Conservation (phyloP, 108 stramenopile species). For the Pseudonitzschia delicatissima region DNA sequence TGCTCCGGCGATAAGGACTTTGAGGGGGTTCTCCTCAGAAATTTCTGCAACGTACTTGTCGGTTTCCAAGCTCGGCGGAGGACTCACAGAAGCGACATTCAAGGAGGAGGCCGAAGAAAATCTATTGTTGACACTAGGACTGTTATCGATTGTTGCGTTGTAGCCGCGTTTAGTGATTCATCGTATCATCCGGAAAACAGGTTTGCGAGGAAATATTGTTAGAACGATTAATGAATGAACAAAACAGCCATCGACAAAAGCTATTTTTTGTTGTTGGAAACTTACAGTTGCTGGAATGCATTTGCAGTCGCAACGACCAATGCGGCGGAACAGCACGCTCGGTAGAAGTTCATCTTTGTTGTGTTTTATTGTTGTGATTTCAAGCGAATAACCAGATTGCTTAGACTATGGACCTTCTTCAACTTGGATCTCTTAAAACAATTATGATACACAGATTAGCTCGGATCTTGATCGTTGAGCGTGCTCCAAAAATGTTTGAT, state of each 20-base stretch:
- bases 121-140: background rate
- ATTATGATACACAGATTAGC: too few relatives aligned
- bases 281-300: conserved; percentile 14
- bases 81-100: conserved; percentile 14
- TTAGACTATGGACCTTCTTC: too few relatives aligned
- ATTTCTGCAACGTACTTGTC: conserved; percentile 23
- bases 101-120: background rate
- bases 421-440: too few relatives aligned
- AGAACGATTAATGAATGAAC: background rate
- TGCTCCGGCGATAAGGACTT: conserved; percentile 59
- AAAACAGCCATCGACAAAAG: background rate
- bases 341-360: background rate
- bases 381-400: too few relatives aligned
- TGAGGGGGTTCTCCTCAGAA: conserved; percentile 42
- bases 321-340: background rate
- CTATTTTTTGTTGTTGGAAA: background rate
- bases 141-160: background rate
- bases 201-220: background rate
- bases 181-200: background rate
- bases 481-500: too few relatives aligned
- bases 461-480: too few relatives aligned
- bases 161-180: background rate
- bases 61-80: background rate
- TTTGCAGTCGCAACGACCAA: background rate
- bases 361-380: too few relatives aligned